These are phyloP conservation scores for Suillus luteus DNA, from an alignment of 768 basidiomycete species.

Conservation along the genomic window DNA sequence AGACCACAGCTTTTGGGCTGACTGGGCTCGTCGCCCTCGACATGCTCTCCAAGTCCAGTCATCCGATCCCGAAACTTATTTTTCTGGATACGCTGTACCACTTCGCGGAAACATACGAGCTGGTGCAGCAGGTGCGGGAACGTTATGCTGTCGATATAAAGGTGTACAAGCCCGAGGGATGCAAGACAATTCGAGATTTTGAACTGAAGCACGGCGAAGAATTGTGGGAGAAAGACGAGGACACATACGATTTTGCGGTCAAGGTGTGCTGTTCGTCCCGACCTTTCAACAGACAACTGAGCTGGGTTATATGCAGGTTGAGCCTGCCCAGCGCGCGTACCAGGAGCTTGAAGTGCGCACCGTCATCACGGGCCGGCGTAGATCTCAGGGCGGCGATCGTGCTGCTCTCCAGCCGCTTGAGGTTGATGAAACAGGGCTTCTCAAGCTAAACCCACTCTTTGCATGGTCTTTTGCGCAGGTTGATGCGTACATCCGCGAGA, in stretches of 20 bases:
- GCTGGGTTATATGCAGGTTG: slow-evolving; percentile 52
- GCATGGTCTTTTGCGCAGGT: slow-evolving; percentile 85
- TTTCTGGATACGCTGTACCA: slow-evolving; percentile 98
- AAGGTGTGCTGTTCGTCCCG: slow-evolving; percentile 56
- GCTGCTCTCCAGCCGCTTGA: slow-evolving; percentile 83
- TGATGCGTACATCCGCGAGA: slow-evolving; percentile 78
- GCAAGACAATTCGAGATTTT: slow-evolving; percentile 69
- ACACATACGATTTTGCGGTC: slow-evolving; percentile 85
- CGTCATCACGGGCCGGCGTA: slow-evolving; percentile 93
- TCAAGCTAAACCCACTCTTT: slow-evolving; percentile 94
- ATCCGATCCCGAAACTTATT: slow-evolving; percentile 76
- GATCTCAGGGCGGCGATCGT: slow-evolving; percentile 92
- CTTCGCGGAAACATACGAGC: slow-evolving; percentile 89
- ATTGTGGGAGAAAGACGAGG: slow-evolving; percentile 89
- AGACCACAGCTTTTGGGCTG: slow-evolving; percentile 96
- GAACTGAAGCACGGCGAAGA: slow-evolving; percentile 76
- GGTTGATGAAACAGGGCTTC: slow-evolving; percentile 83
- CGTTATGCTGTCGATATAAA: slow-evolving; percentile 74
- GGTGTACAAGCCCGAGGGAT: slow-evolving; percentile 78
- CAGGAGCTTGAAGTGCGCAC: slow-evolving; percentile 73
- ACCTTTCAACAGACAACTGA: not conserved
- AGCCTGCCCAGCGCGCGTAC: slow-evolving; percentile 90
- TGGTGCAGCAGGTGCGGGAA: slow-evolving; percentile 79
- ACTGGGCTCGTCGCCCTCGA: slow-evolving; percentile 93
- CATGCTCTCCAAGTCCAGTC: slow-evolving; percentile 74